phyloP scores from a whole-genome alignment of 2,329 filamentous ascomycete species.

The Fusarium bulbicola region DNA sequence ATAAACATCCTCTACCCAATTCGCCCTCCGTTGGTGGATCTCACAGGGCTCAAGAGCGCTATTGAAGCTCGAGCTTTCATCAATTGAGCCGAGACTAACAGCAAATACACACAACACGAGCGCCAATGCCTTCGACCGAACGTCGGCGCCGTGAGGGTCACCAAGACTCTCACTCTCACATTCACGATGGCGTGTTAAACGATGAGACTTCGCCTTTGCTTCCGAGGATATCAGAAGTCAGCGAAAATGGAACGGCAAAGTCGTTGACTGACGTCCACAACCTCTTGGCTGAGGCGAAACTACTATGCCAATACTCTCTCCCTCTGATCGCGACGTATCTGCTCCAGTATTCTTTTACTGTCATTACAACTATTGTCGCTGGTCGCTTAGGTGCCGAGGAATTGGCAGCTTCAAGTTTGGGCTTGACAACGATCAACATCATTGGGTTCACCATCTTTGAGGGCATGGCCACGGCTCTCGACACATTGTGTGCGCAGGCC shows the following conservation, averaged over 20 bases:
- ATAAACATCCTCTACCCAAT: conserved; percentile 3
- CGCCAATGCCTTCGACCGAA: conserved; percentile 18
- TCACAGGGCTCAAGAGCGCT: background rate
- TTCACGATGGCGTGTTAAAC: conserved; percentile 17
- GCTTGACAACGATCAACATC: conserved; percentile 64
- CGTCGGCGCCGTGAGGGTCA: conserved; percentile 9
- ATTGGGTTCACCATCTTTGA: conserved; percentile 58
- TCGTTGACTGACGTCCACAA: conserved; percentile 9
- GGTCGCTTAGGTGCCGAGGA: conserved; percentile 63
- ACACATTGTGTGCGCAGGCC: conserved; percentile 41
- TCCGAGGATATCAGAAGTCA: conserved; percentile 13
- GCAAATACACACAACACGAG: background rate
- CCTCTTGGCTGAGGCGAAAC: conserved; percentile 26
- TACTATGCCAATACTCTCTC: conserved; percentile 46
- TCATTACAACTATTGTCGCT: conserved; percentile 62
- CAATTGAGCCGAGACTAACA: background rate
- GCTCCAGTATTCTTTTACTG: conserved; percentile 62
- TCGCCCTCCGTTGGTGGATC: conserved; percentile 16
- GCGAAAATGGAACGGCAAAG: background rate
- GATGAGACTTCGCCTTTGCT: conserved; percentile 31
- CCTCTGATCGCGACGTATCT: conserved; percentile 63
- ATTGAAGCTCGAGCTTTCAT: background rate
- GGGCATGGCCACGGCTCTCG: conserved; percentile 43
- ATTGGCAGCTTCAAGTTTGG: conserved; percentile 61
- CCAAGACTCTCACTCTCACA: background rate